A percentile compares a stretch with the other conserved stretches of the same genome.
phyloP scores from a whole-genome alignment of 163 green algal species.

The Chlamydomonas reinhardtii region DNA sequence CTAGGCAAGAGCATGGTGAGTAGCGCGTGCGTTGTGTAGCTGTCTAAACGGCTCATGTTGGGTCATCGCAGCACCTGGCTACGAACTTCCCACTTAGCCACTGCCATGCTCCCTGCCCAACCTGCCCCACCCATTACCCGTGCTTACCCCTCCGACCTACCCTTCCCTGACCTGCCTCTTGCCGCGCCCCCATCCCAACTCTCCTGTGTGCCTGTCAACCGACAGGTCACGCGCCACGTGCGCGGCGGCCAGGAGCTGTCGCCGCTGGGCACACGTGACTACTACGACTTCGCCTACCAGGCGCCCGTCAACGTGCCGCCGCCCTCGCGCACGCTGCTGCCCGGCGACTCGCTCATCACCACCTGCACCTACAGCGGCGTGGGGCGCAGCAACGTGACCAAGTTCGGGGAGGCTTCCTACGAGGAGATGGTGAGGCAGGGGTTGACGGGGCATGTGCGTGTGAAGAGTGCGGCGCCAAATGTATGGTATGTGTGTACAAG shows the following conservation, averaged over 20 bases:
- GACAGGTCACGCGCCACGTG: slow-evolving; percentile 25
- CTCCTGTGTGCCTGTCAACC: no score
- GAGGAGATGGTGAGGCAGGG: slow-evolving; percentile 52
- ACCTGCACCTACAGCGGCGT: slow-evolving; percentile 51
- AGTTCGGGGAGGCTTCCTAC: slow-evolving; percentile 34
- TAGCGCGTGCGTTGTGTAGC: no score
- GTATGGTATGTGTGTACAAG: no score
- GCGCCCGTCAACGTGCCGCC: background rate
- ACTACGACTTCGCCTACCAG: slow-evolving; percentile 51
- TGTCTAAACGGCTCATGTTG: no score
- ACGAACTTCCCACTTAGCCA: no score
- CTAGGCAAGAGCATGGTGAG: slow-evolving; percentile 28
- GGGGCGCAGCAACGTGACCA: slow-evolving; percentile 25
- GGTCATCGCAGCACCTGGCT: no score
- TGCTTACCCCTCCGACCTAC: no score
- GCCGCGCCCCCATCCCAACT: no score
- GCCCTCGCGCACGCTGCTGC: slow-evolving; percentile 38
- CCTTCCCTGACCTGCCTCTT: no score
- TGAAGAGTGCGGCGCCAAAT: no score
- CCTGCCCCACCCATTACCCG: no score
- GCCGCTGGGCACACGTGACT: slow-evolving; percentile 35
- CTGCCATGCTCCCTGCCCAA: no score
- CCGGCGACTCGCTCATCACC: slow-evolving; percentile 48
- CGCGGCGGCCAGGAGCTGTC: slow-evolving; percentile 42
- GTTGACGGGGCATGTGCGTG: background rate